Conservation (phyloP, 768 basidiomycete genomes). For the Imleria badia region DNA sequence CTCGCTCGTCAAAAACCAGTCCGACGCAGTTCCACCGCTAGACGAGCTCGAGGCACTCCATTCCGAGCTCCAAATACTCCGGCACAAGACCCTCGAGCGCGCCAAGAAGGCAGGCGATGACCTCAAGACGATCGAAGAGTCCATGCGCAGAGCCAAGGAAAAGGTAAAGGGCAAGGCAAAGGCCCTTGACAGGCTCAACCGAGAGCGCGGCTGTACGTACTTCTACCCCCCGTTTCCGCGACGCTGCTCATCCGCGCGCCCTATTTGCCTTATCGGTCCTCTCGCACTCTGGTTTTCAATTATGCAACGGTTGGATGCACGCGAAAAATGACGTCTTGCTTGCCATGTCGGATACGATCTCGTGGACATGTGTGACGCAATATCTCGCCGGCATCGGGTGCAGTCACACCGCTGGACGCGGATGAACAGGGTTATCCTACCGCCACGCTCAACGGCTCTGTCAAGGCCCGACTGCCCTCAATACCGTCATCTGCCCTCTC, state of each 20-base stretch:
- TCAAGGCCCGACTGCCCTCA: slow-evolving; percentile 50
- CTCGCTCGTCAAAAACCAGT: slow-evolving; percentile 57
- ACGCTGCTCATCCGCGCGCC: slow-evolving; percentile 10
- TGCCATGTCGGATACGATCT: background rate
- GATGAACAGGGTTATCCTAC: slow-evolving; percentile 46
- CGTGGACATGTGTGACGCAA: background rate
- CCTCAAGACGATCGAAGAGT: slow-evolving; percentile 70
- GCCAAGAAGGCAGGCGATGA: slow-evolving; percentile 76
- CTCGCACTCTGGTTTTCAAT: slow-evolving; percentile 5
- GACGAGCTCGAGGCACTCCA: slow-evolving; percentile 71
- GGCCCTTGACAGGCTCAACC: slow-evolving; percentile 67
- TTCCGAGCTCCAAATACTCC: slow-evolving; percentile 55
- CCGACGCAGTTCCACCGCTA: slow-evolving; percentile 66
- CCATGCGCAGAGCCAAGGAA: slow-evolving; percentile 74
- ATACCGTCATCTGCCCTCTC: slow-evolving; percentile 46
- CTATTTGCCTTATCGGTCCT: slow-evolving; percentile 17
- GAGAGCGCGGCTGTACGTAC: slow-evolving; percentile 74
- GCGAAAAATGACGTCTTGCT: slow-evolving; percentile 2
- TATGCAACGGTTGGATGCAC: slow-evolving; percentile 10
- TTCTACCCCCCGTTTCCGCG: slow-evolving; percentile 9
- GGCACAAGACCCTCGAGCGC: slow-evolving; percentile 56
- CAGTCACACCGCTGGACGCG: slow-evolving; percentile 49
- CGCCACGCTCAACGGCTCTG: slow-evolving; percentile 32
- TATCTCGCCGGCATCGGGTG: slow-evolving; percentile 16
- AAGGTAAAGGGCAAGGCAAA: slow-evolving; percentile 72